Conservation (phyloP, 2,329 filamentous ascomycete genomes). For the Fusarium sterilihyphosum region DNA sequence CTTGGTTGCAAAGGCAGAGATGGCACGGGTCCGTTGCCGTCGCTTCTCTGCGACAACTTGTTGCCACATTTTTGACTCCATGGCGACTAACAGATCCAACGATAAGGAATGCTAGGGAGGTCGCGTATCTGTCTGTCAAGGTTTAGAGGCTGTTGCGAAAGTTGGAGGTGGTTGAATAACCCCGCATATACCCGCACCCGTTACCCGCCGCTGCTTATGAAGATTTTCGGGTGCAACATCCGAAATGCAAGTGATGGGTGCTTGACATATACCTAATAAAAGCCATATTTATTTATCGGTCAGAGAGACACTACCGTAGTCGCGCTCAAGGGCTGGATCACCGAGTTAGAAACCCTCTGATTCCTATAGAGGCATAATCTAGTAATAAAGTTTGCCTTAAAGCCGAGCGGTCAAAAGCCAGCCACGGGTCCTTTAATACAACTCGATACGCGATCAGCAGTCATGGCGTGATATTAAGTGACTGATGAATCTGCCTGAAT, state of each 20-base stretch:
- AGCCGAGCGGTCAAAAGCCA: not conserved
- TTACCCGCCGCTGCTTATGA: not conserved
- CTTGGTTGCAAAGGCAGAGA: not conserved
- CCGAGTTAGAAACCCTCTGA: not conserved
- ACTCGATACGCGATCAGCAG: not conserved
- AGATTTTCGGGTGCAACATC: not conserved
- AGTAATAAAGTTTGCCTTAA: not conserved
- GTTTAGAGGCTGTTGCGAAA: not conserved
- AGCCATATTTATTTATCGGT: not conserved
- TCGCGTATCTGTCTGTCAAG: not conserved
- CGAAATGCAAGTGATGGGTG: not conserved
- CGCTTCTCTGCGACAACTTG: not conserved
- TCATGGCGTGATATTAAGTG: not conserved
- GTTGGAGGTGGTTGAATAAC: not conserved
- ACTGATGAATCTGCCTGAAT: not conserved
- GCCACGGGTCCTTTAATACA: not conserved
- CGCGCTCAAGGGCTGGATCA: not conserved
- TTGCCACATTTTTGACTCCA: conserved; percentile 11
- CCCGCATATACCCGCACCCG: not conserved
- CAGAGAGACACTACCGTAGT: not conserved
- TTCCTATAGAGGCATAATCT: not conserved
- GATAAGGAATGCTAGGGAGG: not conserved
- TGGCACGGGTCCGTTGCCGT: not conserved
- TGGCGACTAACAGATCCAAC: rapidly evolving
- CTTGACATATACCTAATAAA: not conserved